Conservation (phyloP, 2,329 filamentous ascomycete species). For the Geoglossum cookeanum region DNA sequence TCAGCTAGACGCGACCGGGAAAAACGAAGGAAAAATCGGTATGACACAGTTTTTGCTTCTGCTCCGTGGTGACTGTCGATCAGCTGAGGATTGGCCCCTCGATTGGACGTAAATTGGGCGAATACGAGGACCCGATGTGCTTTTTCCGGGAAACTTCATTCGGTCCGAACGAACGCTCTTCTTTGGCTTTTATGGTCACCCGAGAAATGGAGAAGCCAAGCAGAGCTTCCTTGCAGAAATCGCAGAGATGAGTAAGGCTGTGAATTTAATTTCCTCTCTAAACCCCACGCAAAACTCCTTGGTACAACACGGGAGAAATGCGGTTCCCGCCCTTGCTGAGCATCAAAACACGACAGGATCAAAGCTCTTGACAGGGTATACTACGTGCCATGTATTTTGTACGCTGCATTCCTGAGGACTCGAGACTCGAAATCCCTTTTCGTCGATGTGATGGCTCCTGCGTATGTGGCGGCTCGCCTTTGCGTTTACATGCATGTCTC, state of each 20-base stretch:
- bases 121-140: not conserved
- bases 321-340: not conserved
- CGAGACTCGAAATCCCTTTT: not conserved
- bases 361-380: not conserved
- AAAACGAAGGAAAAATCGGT: not conserved
- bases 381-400: too few species aligned
- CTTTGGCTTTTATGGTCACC: not conserved
- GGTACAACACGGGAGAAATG: not conserved
- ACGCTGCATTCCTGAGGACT: too few species aligned
- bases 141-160: not conserved
- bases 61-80: not conserved
- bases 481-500: not conserved
- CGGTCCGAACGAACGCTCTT: not conserved
- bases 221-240: too few species aligned
- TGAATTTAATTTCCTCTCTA: not conserved
- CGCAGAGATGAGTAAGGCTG: not conserved
- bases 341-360: not conserved
- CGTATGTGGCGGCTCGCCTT: not conserved
- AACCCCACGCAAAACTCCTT: not conserved
- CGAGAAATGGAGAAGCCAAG: not conserved
- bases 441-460: not conserved
- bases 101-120: not conserved
- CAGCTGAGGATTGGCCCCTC: not conserved
- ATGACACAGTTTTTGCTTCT: not conserved
- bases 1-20: not conserved